Percentiles rank a stretch among this genome's conserved stretches.
Evolutionary conservation across 1,284 basidiomycete species (phyloP).

Genomic region (Apiotrichum sp.): DNA sequence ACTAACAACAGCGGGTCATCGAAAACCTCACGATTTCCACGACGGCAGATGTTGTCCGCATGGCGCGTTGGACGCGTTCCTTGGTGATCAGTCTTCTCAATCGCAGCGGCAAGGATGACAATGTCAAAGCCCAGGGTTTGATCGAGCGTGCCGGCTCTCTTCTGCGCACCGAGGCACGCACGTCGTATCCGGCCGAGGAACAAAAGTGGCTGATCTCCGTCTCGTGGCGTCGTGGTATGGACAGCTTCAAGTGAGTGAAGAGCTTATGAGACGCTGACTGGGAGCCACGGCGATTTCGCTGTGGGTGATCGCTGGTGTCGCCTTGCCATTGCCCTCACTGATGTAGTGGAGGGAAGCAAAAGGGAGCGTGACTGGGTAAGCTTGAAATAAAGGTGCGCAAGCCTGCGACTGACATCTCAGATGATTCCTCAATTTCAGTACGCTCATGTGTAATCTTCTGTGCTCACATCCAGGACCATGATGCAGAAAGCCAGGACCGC

Average conservation of each 20-base stretch:
- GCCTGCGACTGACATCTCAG: too few relatives aligned
- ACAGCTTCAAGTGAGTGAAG: not conserved
- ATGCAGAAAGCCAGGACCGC: not conserved
- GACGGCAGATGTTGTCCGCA: not conserved
- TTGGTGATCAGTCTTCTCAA: slow-evolving; percentile 5
- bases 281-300: not conserved
- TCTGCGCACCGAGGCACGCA: not conserved
- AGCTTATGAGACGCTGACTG: not conserved
- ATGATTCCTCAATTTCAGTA: too few relatives aligned
- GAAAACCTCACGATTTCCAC: not conserved
- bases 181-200: slow-evolving; percentile 3
- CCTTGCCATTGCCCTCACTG: not conserved
- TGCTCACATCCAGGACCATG: not conserved
- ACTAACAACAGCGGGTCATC: slow-evolving; percentile 1
- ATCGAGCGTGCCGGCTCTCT: not conserved
- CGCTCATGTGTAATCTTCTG: not conserved
- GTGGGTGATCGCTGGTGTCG: not conserved
- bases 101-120: slow-evolving; percentile 1
- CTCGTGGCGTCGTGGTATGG: slow-evolving; percentile 1
- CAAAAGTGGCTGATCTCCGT: slow-evolving; percentile 1
- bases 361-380: not conserved
- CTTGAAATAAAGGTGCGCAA: too few relatives aligned
- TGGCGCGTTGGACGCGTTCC: slow-evolving; percentile 7
- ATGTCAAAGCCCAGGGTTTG: not conserved
- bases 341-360: not conserved